phyloP scores from a whole-genome alignment of 805 yeast species.

The Barnettozyma populi region DNA sequence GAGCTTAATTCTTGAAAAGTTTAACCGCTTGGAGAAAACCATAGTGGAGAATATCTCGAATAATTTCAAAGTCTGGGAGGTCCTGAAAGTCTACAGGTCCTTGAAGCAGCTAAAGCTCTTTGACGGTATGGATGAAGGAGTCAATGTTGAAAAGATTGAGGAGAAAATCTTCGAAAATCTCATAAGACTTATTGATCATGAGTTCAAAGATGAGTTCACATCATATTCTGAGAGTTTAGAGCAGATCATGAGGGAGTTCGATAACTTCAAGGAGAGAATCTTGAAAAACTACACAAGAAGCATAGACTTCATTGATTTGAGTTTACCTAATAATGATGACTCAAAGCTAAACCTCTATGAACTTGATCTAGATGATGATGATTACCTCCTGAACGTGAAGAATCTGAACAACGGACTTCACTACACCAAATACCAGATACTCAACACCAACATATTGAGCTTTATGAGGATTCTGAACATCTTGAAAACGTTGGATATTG shows the following conservation, averaged over 20 bases:
- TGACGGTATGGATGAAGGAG: not conserved
- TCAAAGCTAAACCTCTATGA: conserved; percentile 8
- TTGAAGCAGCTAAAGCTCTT: not conserved
- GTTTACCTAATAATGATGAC: not conserved
- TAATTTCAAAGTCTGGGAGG: conserved; percentile 6
- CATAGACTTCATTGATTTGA: not conserved
- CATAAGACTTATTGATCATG: not conserved
- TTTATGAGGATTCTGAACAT: conserved; percentile 2
- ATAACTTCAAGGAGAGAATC: not conserved
- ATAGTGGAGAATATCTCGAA: not conserved
- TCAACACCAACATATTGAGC: not conserved
- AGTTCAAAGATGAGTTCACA: not conserved
- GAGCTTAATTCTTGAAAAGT: conserved; percentile 2
- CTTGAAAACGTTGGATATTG: conserved; percentile 1
- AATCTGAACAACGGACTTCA: conserved; percentile 12
- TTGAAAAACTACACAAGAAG: not conserved
- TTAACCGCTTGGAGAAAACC: not conserved
- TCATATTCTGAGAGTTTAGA: conserved; percentile 1
- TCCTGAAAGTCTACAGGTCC: conserved; percentile 5
- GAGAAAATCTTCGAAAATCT: conserved; percentile 3
- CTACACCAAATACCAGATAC: conserved; percentile 5
- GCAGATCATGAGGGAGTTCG: not conserved
- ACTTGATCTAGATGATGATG: conserved; percentile 4
- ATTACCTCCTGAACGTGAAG: conserved; percentile 8
- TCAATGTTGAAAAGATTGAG: not conserved